Base-by-base conservation (phyloP, 352 stramenopile species). In the Globisporangium polare region DNA sequence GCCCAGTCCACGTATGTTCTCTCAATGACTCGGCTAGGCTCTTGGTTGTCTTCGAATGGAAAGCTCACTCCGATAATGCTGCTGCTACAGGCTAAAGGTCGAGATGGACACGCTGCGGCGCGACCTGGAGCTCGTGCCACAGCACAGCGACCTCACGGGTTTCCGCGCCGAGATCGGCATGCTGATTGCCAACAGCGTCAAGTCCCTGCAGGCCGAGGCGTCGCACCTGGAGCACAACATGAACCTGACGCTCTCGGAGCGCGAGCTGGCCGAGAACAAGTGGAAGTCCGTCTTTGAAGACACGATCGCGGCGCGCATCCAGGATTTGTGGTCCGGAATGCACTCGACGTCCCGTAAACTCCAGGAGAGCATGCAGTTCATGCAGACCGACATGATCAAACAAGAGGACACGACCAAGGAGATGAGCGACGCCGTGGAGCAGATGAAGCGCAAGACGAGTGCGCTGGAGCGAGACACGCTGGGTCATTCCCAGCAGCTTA, bases 241-340 rank as follows among this genome's bases (percentile, higher is more conserved):
- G 24, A 74, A 67, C n/a, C 13, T 70, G 15, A 66, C 63, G 17
- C 53, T 88, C 2, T 67, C 78, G 2, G 71, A 70, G 45, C 62
- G 66, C 4, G 66, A 81, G 41, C 61, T 86, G 18, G 53, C 55
- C 13, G 77, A 82, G 58, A 88, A 88, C 58, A 61, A 78, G 33
- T 90, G 78, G 78, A 90, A 89, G 53, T 51, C 75, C 0, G 55
- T 67, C 5, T 89, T 87, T 47, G 77, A 88, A 20, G 60, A 62
- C 4, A 71, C 62, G 3, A 77, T 90, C 24, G 68, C 63, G 0
- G 67, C 72, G 17, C 80, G 78, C 0, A 80, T 90, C 22, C 60
- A 83, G 33, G 72, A 88, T 60, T 62, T 90, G 13, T 90, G 78
- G 80, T 68, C 72, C 3, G 74, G 70, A 3, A 20, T 88, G 41